Evolutionary conservation across 441 rosid genomes (phyloP), one percentile per base, ranked within the genome.

Genomic region (Populus hybrid): DNA sequence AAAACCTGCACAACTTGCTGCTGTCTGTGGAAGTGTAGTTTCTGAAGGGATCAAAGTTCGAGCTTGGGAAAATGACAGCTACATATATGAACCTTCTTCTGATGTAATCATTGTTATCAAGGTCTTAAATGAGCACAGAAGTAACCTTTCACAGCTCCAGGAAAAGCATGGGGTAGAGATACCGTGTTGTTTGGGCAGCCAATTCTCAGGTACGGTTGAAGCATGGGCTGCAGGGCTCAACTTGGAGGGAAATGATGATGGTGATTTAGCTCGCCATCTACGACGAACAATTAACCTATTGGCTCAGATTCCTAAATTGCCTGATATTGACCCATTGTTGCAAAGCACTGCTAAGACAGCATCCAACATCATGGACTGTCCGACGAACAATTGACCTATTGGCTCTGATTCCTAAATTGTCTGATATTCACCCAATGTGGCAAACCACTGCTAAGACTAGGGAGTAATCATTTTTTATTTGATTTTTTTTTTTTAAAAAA

Each of bases 161-260:
- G 93, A 91, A 79, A 93, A 89, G 78, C 94, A 95, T 31, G 93
- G 88, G 78, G 92, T 95, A 64, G 84, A 81, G 80, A 88, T 89
- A 70, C 79, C 95, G 1, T 93, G 92, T 77, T 88, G 88, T 80
- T 74, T 94, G 85, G 99, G 92, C 50, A 82, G 84, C 88, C 97
- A 95, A 74, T 93, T 93, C 82, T 83, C 93, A 24, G 99, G 99
- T 76, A 91, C 92, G 99, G 97, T 95, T 9, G 99, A 92, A 83
- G 98, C 98, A 11, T 95, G 99, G 99, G 98, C 95, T 53, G 89
- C 97, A 4, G 99, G 98, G 69, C 82, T 95, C 81, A 92, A n/a
- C 92, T 59, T 93, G 99, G 99, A 89, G 87, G 85, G 99, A 95
- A 82, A n/a, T 94, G 79, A 93, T 88, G 94, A 95, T 77, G 99